Percentiles rank a stretch among this genome's conserved stretches.
Conservation (phyloP, 192 early-diverging fungal species). For the Lobosporangium transversale region DNA sequence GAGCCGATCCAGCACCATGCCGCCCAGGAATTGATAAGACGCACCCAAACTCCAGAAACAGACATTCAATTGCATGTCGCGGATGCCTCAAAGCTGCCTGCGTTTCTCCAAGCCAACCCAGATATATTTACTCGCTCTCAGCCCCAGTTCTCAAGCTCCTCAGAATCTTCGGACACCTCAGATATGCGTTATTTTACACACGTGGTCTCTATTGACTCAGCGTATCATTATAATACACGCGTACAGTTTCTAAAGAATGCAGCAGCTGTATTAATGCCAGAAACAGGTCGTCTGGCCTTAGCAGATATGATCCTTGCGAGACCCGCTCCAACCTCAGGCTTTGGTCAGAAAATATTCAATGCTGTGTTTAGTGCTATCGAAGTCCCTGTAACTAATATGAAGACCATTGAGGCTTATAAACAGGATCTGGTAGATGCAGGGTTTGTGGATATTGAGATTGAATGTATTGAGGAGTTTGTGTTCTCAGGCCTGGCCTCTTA, state of each 20-base stretch:
- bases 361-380: constrained; percentile 31
- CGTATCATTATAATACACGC: constrained; percentile 61
- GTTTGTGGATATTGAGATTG: constrained; percentile 53
- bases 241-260: constrained; percentile 47
- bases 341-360: constrained; percentile 31
- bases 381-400: constrained; percentile 54
- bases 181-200: constrained; percentile 25
- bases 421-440: constrained; percentile 49
- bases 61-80: constrained; percentile 36
- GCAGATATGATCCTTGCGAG: constrained; percentile 54
- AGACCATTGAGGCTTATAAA: constrained; percentile 49
- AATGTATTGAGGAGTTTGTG: constrained; percentile 43
- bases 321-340: constrained; percentile 14
- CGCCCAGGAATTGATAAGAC: constrained; percentile 31
- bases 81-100: constrained; percentile 38
- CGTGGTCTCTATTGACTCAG: constrained; percentile 60
- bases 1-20: constrained; percentile 53
- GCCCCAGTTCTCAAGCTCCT: no score
- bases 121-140: no score
- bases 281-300: constrained; percentile 38
- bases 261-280: constrained; percentile 11
- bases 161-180: background rate
- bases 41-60: constrained; percentile 20
- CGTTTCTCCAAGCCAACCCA: constrained; percentile 24
- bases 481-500: constrained; percentile 55